Evolutionary conservation across 495 filamentous ascomycete species (phyloP), one percentile per base, ranked within the genome.

Genomic region (Hypoxylon lienhwacheense): DNA sequence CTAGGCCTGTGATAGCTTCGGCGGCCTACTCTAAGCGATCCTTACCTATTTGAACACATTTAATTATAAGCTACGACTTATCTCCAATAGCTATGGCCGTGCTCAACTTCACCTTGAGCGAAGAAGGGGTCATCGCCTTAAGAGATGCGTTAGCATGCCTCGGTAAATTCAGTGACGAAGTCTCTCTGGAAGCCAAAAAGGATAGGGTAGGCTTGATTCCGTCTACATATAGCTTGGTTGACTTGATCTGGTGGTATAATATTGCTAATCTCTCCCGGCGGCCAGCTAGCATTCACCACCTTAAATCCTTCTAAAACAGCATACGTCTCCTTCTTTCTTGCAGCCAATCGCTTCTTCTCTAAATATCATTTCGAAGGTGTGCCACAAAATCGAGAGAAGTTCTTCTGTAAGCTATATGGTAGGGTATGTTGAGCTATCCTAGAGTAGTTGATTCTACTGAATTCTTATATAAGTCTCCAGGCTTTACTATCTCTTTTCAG

Each of bases 261-360:
- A 1, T 45, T 40, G 20, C 47, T 55, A 37, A 55, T 39, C 26
- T 36, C 29, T 14, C 5, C 25, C 34, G 15, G 16, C 7, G 1
- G n/a, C 1, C 53, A 95, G 88, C 82, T 97, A 35, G 80, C 85
- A 14, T 66, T 98, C 40, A 91, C 88, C 25, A 84, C 89, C 2
- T 75, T 98, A 29, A 98, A 97, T 70, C 80, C 85, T n/a, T 89
- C 91, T 11, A 95, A 95, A 65, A 95, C 93, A 15, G 90, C 90
- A 31, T 96, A 96, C 72, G 84, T 87, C 0, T 89, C 88, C 11
- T 88, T 96, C 60, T 80, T 80, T 8, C 83, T 96, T 28, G 81
- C 86, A 39, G 78, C 78, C 19, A 77, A 75, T 47, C 72, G 74
- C n/a, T 98, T 97, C 72, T 98, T 97, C 65, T 81, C 87, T 17